These are phyloP conservation scores for Neoascochyta sp. DNA, from an alignment of 2,329 filamentous ascomycete genomes.

Conservation along the genomic window DNA sequence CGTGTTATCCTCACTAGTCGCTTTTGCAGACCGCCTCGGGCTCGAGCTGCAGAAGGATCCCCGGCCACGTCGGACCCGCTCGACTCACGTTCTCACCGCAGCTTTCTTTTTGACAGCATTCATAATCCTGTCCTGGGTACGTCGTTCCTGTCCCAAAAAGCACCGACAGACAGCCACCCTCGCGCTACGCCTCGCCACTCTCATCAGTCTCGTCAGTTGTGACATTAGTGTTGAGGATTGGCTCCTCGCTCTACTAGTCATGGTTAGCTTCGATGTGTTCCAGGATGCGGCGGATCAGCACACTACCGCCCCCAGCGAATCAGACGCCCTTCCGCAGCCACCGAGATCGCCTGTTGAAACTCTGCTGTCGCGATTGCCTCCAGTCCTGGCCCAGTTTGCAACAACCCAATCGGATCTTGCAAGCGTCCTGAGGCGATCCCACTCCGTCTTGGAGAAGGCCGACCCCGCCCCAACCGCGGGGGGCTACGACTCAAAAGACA, in stretches of 20 bases:
- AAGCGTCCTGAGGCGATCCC: constrained; percentile 5
- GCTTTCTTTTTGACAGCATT: too few species aligned
- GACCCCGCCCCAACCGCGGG: constrained; percentile 8
- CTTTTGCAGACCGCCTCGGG: too few species aligned
- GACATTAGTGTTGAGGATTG: constrained; percentile 17
- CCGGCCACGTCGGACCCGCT: too few species aligned
- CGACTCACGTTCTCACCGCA: too few species aligned
- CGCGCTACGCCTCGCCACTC: constrained; percentile 1
- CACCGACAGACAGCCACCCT: too few species aligned
- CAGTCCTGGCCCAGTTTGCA: constrained; percentile 14
- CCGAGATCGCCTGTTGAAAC: constrained; percentile 27
- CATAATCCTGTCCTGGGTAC: too few species aligned
- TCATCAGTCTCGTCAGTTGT: constrained; percentile 18
- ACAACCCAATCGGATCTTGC: constrained; percentile 15
- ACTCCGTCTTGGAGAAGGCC: constrained; percentile 6
- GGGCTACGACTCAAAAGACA: constrained; percentile 18
- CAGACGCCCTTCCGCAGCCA: constrained; percentile 9
- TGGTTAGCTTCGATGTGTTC: constrained; percentile 33
- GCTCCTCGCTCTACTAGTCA: constrained; percentile 26
- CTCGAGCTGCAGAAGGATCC: too few species aligned
- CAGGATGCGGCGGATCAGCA: constrained; percentile 15
- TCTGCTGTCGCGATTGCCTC: constrained; percentile 16
- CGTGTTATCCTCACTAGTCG: too few species aligned
- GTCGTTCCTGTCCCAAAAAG: too few species aligned
- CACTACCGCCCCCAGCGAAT: constrained; percentile 15